Percentiles rank a stretch among this genome's conserved stretches.
phyloP scores from a whole-genome alignment of 176 grass and related monocot genomes.

The Bolboschoenus planiculmis region DNA sequence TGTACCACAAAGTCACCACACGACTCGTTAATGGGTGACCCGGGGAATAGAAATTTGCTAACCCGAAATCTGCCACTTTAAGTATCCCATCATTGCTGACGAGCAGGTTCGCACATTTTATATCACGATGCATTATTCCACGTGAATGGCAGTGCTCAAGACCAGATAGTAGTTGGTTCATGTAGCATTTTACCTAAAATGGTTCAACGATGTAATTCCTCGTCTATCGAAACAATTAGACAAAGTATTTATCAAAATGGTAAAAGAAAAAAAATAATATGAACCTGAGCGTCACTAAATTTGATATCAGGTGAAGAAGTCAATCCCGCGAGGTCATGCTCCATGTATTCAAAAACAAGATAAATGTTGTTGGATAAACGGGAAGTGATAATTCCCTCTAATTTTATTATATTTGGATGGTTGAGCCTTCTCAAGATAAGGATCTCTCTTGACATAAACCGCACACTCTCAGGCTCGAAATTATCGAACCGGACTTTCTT shows the following conservation, averaged over 20 bases:
- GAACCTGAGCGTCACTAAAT: constrained; percentile 39
- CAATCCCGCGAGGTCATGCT: constrained; percentile 48
- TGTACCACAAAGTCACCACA: constrained; percentile 93
- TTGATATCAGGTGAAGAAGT: constrained; percentile 36
- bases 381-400: constrained; percentile 51
- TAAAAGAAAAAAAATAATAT: background rate
- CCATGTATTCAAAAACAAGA: constrained; percentile 58
- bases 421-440: constrained; percentile 42
- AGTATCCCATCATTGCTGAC: constrained; percentile 63
- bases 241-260: background rate
- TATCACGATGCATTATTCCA: constrained; percentile 86
- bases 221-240: background rate
- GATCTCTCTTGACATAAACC: constrained; percentile 47
- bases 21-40: constrained; percentile 51
- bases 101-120: constrained; percentile 93
- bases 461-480: constrained; percentile 40
- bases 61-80: constrained; percentile 94
- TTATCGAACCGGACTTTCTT: constrained; percentile 47
- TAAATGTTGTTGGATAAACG: constrained; percentile 37
- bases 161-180: constrained; percentile 73
- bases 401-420: constrained; percentile 45
- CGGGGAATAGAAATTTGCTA: constrained; percentile 47
- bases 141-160: constrained; percentile 76
- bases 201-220: background rate
- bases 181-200: constrained; percentile 87